Evolutionary conservation across 78 protist species (phyloP).

Genomic region (Monosiga brevicollis): DNA sequence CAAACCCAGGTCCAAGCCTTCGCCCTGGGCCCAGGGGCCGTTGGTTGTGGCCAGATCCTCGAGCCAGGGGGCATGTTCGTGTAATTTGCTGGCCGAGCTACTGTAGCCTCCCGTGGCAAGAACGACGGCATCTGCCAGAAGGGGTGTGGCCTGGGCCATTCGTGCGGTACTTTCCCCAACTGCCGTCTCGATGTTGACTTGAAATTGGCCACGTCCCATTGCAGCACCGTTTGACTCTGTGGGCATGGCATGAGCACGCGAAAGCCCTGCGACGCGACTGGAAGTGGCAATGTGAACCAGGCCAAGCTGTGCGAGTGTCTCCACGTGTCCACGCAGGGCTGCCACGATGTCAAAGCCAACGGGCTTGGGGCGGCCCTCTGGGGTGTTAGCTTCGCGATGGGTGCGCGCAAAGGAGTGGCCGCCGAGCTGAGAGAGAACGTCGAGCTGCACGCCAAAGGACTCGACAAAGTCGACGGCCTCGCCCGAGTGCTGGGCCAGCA

Average conservation of each 20-base stretch:
- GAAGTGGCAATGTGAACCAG: not conserved
- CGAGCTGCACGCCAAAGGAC: conserved; percentile 24
- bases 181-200: too few species aligned
- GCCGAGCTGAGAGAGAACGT: conserved; percentile 19
- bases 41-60: conserved; percentile 67
- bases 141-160: not conserved
- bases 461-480: conserved; percentile 19
- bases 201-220: too few species aligned
- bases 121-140: conserved; percentile 46
- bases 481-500: conserved; percentile 1
- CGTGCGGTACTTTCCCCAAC: too few species aligned
- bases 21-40: conserved; percentile 41
- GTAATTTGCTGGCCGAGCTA: conserved; percentile 28
- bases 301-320: conserved; percentile 9
- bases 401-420: conserved; percentile 45
- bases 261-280: conserved; percentile 8
- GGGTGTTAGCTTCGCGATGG: conserved; percentile 26
- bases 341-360: conserved; percentile 41
- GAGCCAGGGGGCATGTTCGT: conserved; percentile 22
- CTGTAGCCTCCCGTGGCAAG: conserved; percentile 67
- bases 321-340: conserved; percentile 15
- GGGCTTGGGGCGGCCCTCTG: conserved; percentile 24
- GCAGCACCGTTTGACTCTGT: too few species aligned
- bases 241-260: too few species aligned
- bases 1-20: conserved; percentile 10